These are phyloP conservation scores for Talaromyces wortmannii DNA, from an alignment of 495 filamentous ascomycete species.

Conservation along the genomic window DNA sequence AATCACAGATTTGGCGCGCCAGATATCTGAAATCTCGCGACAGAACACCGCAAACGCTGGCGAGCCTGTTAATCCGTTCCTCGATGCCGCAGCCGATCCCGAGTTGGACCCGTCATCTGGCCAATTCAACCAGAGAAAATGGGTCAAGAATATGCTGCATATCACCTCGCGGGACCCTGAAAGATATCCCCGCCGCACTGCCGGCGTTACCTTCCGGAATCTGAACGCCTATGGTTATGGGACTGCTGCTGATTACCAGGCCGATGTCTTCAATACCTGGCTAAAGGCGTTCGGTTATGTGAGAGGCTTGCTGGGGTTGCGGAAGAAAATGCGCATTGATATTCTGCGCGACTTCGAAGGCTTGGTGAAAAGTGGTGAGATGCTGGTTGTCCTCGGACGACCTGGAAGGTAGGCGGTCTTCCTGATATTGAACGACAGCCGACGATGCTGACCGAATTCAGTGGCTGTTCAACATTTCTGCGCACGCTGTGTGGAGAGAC, in stretches of 20 bases:
- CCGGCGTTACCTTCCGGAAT: conserved; percentile 14
- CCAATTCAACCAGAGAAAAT: conserved; percentile 38
- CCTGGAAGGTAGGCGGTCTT: conserved; percentile 46
- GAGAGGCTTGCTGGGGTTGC: conserved; percentile 40
- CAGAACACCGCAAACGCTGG: conserved; percentile 11
- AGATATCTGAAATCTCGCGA: conserved; percentile 31
- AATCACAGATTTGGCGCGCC: conserved; percentile 32
- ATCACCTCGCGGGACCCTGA: conserved; percentile 32
- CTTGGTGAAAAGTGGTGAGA: conserved; percentile 67
- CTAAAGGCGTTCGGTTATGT: conserved; percentile 41
- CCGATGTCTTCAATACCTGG: conserved; percentile 35
- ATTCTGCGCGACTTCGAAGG: conserved; percentile 72
- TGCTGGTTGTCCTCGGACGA: conserved; percentile 72
- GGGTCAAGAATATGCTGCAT: conserved; percentile 36
- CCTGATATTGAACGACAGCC: neutral
- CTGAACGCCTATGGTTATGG: conserved; percentile 15
- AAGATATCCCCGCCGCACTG: conserved; percentile 10
- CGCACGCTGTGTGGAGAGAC: conserved; percentile 67
- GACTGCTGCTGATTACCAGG: conserved; percentile 11
- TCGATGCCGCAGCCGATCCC: conserved; percentile 27
- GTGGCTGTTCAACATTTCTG: conserved; percentile 66
- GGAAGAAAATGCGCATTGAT: conserved; percentile 57
- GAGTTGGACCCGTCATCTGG: conserved; percentile 34
- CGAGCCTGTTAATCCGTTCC: conserved; percentile 37
- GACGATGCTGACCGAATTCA: conserved; percentile 12